Evolutionary conservation across 78 protist genomes (phyloP), one percentile per base, ranked within the genome.

Genomic region (Emiliania huxleyi): DNA sequence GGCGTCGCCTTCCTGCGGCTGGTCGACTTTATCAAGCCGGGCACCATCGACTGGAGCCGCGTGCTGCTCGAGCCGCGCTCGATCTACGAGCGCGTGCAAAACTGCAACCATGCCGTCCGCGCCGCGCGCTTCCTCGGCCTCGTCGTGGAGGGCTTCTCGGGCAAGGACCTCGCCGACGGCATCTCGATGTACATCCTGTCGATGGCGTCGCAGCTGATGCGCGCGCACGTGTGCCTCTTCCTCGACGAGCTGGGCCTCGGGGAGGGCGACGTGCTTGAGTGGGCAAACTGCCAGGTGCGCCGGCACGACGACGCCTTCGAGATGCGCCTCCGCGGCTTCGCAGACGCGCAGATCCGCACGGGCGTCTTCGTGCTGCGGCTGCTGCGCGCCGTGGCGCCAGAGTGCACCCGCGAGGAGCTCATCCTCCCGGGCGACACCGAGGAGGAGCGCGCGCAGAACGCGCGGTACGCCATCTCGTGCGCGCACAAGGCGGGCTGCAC

Each of bases 401-500:
- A 35, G 37, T 73, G 83, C 42, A 42, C n/a, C 44, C 33, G 18
- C 23, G 40, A 1, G 3, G 37, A 4, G 43, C 43, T 18, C 15
- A 35, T 73, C 22, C 37, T 35, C 43, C 19, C 33, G 40, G 83
- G 83, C 83, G 83, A 73, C 19, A 73, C 18, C 23, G 49, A 0
- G 49, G 37, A 42, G 21, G 87, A 40, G 19, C 11, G 48, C 38
- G n/a, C 4, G 46, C 46, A 26, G n/a, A 79, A 79, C 46, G 87
- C 87, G 22, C 38, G 42, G 46, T 96, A 96, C 79, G 96, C 96
- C 83, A 79, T 96, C 90, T 81, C 95, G 40, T 40, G 48, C 87
- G 99, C 98, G 35, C 90, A 98, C 48, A 97, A 97, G 95, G 35
- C 95, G 90, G 98, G 98, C 83, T 96, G 97, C 71, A 91, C 91